Percentiles rank a stretch among this genome's conserved stretches.
Evolutionary conservation across 495 filamentous ascomycete genomes (phyloP).

Genomic region (Pyronema domesticum): DNA sequence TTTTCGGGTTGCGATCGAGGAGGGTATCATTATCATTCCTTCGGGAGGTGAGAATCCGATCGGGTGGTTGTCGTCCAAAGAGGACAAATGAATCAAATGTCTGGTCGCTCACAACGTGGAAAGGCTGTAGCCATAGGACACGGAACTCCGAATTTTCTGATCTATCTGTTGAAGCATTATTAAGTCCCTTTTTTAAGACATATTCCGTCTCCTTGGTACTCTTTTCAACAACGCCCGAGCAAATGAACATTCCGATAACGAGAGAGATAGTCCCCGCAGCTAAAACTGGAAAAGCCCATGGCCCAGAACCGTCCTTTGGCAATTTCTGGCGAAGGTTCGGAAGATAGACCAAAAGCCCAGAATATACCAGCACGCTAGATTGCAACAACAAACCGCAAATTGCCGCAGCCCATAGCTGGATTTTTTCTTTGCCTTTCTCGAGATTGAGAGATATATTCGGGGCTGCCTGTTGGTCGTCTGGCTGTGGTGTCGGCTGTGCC

Average conservation of each 20-base stretch:
- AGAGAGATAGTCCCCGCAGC: conserved; percentile 10
- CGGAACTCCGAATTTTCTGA: too few relatives aligned
- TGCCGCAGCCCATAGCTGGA: conserved; percentile 1
- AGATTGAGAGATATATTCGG: conserved; percentile 10
- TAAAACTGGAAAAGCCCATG: conserved; percentile 4
- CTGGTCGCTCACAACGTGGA: conserved; percentile 5
- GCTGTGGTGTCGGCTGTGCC: not conserved
- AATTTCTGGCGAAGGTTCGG: not conserved
- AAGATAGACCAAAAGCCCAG: not conserved
- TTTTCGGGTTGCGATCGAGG: not conserved
- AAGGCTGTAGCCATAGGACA: conserved; percentile 6
- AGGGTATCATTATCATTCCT: not conserved
- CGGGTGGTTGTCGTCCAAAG: conserved; percentile 2
- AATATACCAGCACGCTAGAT: conserved; percentile 6
- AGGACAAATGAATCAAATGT: conserved; percentile 3
- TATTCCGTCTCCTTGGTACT: conserved; percentile 1
- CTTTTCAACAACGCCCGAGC: conserved; percentile 9
- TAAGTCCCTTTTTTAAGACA: not conserved
- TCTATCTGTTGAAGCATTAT: too few relatives aligned
- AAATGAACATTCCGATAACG: conserved; percentile 11
- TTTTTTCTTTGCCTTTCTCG: not conserved
- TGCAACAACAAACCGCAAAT: conserved; percentile 8
- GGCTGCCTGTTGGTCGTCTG: not conserved
- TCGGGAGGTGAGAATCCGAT: not conserved
- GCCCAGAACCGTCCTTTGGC: not conserved